phyloP scores from a whole-genome alignment of 23 red algal genomes.

The Gracilaria gracilis region DNA sequence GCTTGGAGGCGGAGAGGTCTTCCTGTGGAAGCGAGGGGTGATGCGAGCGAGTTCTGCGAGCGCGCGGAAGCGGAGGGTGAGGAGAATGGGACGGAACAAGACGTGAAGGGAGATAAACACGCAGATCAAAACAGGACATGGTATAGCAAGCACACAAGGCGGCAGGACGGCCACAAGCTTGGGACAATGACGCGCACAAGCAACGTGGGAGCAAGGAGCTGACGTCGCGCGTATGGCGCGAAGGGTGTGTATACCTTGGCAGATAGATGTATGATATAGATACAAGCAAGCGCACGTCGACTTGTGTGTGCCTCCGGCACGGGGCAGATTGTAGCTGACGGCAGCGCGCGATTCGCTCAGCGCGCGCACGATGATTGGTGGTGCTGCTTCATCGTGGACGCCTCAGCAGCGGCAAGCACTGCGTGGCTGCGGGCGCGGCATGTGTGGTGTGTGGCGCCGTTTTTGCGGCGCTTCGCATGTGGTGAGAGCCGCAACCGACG shows the following conservation, averaged over 20 bases:
- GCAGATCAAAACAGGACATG: slow-evolving; percentile 59
- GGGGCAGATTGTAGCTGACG: not conserved
- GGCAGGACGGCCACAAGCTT: not conserved
- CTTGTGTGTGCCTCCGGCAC: too few relatives aligned
- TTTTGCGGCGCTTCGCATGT: not conserved
- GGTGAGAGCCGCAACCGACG: not conserved
- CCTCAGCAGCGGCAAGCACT: not conserved
- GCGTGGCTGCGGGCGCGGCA: not conserved
- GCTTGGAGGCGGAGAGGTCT: slow-evolving; percentile 47
- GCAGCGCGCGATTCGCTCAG: not conserved
- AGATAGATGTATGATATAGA: too few relatives aligned
- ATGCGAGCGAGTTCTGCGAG: not conserved
- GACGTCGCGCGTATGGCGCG: too few relatives aligned
- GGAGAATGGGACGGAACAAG: not conserved
- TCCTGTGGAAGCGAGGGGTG: slow-evolving; percentile 4
- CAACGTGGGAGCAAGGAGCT: not conserved
- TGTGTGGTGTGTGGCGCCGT: not conserved
- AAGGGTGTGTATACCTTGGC: too few relatives aligned
- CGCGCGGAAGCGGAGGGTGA: not conserved
- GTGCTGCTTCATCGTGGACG: not conserved
- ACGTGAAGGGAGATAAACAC: slow-evolving; percentile 10
- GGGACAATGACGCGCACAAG: not conserved
- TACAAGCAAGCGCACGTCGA: too few relatives aligned
- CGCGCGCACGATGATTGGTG: not conserved
- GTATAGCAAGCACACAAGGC: not conserved